phyloP scores from a whole-genome alignment of 139 green algal genomes.

The Chlorella sp. region DNA sequence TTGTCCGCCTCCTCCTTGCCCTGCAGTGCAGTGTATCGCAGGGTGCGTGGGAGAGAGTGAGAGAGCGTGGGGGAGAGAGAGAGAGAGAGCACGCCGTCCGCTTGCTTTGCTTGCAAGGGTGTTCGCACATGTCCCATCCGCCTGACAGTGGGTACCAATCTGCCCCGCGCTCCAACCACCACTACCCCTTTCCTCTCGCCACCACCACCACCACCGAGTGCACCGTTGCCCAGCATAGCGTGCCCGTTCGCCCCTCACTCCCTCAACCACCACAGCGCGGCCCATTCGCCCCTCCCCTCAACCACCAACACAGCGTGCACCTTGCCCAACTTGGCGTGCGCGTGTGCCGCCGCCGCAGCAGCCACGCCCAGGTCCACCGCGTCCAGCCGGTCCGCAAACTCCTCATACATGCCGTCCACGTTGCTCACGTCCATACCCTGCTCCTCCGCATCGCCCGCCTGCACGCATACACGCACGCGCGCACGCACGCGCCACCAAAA shows the following conservation, averaged over 20 bases:
- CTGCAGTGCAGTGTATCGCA: background rate
- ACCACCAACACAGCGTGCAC: background rate
- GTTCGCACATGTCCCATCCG: background rate
- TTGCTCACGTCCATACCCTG: conserved; percentile 37
- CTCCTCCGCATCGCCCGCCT: conserved; percentile 37
- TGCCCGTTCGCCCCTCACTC: too few species aligned
- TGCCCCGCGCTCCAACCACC: too few species aligned
- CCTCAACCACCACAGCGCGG: background rate
- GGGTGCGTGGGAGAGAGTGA: too few species aligned
- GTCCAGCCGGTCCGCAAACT: conserved; percentile 61
- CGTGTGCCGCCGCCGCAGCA: conserved; percentile 14
- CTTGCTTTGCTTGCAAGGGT: background rate
- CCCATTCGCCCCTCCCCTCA: background rate
- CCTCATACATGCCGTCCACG: conserved; percentile 77
- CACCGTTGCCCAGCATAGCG: too few species aligned
- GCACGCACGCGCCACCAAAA: too few species aligned
- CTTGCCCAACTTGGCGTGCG: conserved; percentile 12
- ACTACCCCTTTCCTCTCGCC: too few species aligned
- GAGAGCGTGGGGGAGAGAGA: too few species aligned
- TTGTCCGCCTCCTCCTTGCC: conserved; percentile 35
- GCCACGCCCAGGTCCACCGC: conserved; percentile 43
- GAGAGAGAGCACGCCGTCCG: background rate
- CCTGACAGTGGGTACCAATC: too few species aligned
- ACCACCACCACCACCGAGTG: too few species aligned
- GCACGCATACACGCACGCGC: conserved; percentile 20